Evolutionary conservation across 2,329 filamentous ascomycete genomes (phyloP).

Genomic region (Capronia americana): DNA sequence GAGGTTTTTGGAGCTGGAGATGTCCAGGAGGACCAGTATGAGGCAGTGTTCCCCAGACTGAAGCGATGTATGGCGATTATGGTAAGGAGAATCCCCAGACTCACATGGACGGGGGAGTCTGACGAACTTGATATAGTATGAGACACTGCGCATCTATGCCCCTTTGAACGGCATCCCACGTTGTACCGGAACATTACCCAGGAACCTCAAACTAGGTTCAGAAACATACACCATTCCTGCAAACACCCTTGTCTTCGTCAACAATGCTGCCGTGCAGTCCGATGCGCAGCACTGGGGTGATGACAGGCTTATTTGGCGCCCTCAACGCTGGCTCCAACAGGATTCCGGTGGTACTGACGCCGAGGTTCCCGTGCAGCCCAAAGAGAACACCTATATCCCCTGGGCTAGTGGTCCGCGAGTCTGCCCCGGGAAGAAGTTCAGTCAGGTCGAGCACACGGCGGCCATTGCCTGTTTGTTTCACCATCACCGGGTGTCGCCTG

Average conservation of each 20-base stretch:
- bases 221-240: conserved; percentile 29
- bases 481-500: conserved; percentile 14
- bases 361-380: not conserved
- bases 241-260: conserved; percentile 35
- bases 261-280: conserved; percentile 41
- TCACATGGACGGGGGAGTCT: no score
- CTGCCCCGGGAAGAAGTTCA: conserved; percentile 45
- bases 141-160: conserved; percentile 40
- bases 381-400: conserved; percentile 37
- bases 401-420: conserved; percentile 43
- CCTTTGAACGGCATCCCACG: conserved; percentile 31
- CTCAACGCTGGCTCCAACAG: conserved; percentile 44
- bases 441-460: conserved; percentile 46
- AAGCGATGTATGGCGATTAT: conserved; percentile 23
- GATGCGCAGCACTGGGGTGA: conserved; percentile 41
- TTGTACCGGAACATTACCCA: conserved; percentile 18
- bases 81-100: no score
- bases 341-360: not conserved
- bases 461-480: conserved; percentile 36
- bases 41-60: conserved; percentile 10
- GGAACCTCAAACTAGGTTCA: conserved; percentile 4
- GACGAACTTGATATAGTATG: no score
- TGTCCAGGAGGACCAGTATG: conserved; percentile 8
- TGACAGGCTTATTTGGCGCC: conserved; percentile 40
- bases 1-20: conserved; percentile 13